phyloP scores from a whole-genome alignment of 306 rosid species.

The Vicia villosa region DNA sequence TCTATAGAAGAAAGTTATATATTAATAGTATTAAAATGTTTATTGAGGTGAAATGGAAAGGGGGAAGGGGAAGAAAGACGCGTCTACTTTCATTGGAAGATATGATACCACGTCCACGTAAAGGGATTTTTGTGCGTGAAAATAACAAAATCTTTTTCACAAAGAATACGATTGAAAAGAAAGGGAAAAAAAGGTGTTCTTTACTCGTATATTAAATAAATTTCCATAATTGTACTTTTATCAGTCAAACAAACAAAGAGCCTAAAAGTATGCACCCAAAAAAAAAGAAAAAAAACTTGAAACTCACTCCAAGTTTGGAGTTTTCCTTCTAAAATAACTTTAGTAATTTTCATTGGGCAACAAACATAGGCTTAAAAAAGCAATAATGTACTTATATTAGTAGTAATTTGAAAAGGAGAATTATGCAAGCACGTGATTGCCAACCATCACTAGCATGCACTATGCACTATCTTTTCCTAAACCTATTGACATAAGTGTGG shows the following conservation, averaged over 20 bases:
- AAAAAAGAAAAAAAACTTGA: slow-evolving; percentile 32
- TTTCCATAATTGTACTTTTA: neutral
- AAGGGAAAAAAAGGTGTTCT: neutral
- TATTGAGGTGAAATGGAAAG: neutral
- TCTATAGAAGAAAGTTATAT: too few species aligned
- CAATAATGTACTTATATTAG: too few species aligned
- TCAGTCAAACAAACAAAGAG: slow-evolving; percentile 5
- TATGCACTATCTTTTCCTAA: neutral
- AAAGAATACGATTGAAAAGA: neutral
- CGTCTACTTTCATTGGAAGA: neutral
- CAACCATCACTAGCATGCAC: neutral
- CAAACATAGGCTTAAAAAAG: neutral
- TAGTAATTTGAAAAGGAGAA: too few species aligned
- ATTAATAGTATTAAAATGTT: too few species aligned
- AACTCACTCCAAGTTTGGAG: slow-evolving; percentile 37
- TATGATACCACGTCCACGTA: neutral
- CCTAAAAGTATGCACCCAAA: neutral
- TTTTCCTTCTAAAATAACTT: too few species aligned
- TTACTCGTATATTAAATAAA: slow-evolving; percentile 6
- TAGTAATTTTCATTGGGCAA: neutral
- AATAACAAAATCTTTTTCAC: slow-evolving; percentile 1
- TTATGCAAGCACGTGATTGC: slow-evolving; percentile 28
- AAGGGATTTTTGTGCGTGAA: neutral
- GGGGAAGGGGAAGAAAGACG: neutral
- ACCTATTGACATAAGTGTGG: neutral